Evolutionary conservation across 306 rosid species (phyloP), one percentile per base, ranked within the genome.

Genomic region (Trifolium subterraneum): DNA sequence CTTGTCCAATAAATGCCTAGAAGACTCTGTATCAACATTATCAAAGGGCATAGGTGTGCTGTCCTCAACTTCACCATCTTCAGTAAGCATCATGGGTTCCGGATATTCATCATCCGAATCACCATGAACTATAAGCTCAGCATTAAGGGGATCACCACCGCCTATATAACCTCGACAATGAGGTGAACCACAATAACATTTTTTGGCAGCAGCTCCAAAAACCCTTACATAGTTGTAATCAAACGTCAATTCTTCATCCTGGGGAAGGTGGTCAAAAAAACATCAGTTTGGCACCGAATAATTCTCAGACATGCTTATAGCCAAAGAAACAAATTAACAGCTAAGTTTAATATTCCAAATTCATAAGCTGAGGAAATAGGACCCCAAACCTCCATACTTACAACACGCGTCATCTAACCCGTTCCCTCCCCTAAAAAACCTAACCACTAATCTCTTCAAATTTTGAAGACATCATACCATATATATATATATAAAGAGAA

Each of bases 151-250:
- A 84, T 95, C 99, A 66, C 97, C 98, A 18, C 96, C 99, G 66
- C 87, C 87, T 68, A 95, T 92, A 76, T 87, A 95, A 64, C 99
- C 99, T 67, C 85, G 96, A 85, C 99, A 95, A 10, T 70, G 87
- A 71, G 80, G 74, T 52, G 99, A 84, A 60, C 96, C 87, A 79
- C 99, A 95, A 73, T 92, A 74, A 77, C 99, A 95, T 79, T 90
- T 92, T 88, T 92, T 92, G 60, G 99, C 99, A 81, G 99, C 99
- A 62, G 99, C 99, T 72, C 99, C 99, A 73, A 92, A 90, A 64
- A 95, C 99, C 90, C 99, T 95, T 64, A 92, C 99, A 75, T 88
- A 95, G 86, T 95, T 95, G 93, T 95, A 95, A 87, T 95, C 98
- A 78, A 95, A 95, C 25, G 99, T 95, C 90, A 95, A 90, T 84